These are phyloP conservation scores for Talaromyces nanjingensis DNA, from an alignment of 495 filamentous ascomycete species.

Conservation along the genomic window DNA sequence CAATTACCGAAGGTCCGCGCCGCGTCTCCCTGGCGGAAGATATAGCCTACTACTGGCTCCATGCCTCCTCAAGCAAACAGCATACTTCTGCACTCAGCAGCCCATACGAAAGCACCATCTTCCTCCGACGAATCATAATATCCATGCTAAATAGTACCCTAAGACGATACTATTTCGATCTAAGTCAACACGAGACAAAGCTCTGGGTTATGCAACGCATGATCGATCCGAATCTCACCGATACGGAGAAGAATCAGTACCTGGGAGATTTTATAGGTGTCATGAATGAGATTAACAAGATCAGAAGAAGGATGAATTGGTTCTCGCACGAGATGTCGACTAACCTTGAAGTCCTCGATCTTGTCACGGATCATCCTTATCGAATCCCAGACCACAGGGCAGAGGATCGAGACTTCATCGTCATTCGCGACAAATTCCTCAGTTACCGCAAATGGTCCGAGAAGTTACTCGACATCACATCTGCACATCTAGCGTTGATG, in stretches of 20 bases:
- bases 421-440: conserved; percentile 1
- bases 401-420: conserved; percentile 3
- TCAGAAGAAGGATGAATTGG: conserved; percentile 3
- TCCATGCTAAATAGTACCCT: background rate
- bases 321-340: background rate
- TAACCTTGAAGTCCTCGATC: background rate
- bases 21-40: background rate
- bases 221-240: background rate
- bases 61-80: background rate
- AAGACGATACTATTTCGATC: background rate
- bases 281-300: background rate
- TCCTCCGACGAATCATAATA: background rate
- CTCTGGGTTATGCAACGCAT: background rate
- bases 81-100: background rate
- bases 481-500: background rate
- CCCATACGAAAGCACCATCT: background rate
- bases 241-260: background rate
- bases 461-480: conserved; percentile 1
- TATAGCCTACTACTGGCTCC: background rate
- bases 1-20: background rate
- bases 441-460: background rate
- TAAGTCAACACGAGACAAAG: background rate
- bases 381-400: background rate
- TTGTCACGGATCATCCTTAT: background rate
- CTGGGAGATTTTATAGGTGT: background rate